Conservation (phyloP, 331 rosid genomes). For the Malus hybrid region DNA sequence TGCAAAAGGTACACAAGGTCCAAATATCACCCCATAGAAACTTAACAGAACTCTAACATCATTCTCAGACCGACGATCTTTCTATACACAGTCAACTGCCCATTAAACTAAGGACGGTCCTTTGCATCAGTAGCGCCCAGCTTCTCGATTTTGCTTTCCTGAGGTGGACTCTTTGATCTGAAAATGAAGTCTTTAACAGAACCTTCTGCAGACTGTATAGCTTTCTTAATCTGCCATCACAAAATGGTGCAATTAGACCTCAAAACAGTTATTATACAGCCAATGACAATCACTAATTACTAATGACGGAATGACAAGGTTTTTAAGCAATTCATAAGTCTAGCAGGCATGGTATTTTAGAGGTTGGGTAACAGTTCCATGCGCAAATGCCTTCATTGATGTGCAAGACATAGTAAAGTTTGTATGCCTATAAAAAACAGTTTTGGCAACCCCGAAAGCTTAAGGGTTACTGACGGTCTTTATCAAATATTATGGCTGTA, state of each 20-base stretch:
- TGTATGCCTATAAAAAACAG: background rate
- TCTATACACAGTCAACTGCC: slow-evolving; percentile 18
- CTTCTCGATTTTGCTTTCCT: slow-evolving; percentile 30
- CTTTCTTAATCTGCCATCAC: slow-evolving; percentile 60
- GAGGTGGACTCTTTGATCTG: slow-evolving; percentile 46
- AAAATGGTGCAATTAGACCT: slow-evolving; percentile 22
- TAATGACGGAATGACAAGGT: background rate
- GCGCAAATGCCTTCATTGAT: background rate
- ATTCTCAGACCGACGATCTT: slow-evolving; percentile 15
- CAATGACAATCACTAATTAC: background rate
- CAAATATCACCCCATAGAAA: background rate
- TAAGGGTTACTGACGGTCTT: no score
- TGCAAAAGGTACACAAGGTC: background rate
- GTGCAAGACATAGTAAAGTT: background rate
- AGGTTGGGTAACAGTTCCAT: background rate
- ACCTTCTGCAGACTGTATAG: slow-evolving; percentile 50
- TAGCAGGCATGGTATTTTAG: background rate
- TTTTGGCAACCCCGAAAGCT: background rate
- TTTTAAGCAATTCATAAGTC: background rate
- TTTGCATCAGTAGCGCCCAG: slow-evolving; percentile 23
- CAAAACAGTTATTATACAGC: background rate
- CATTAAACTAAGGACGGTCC: slow-evolving; percentile 34
- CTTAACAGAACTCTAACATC: background rate
- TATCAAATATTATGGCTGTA: no score
- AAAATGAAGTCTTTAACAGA: slow-evolving; percentile 51